Conservation (phyloP, 2,329 filamentous ascomycete genomes). For the Fusarium sp. region DNA sequence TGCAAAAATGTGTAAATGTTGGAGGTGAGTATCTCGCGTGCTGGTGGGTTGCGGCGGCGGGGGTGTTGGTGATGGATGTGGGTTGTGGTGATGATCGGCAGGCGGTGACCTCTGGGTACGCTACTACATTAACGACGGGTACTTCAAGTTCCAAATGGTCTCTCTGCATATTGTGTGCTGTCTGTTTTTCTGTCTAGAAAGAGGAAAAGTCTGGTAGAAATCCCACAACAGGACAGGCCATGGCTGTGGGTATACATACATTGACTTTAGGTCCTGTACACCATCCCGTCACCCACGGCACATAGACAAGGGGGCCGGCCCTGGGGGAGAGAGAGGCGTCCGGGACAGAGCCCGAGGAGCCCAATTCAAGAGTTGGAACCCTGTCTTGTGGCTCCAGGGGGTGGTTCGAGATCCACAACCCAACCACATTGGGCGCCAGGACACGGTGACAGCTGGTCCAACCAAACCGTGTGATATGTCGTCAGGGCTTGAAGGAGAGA, state of each 20-base stretch:
- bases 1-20: neutral
- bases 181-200: neutral
- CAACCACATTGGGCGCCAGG: slow-evolving; percentile 38
- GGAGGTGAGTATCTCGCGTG: slow-evolving; percentile 16
- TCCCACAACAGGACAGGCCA: slow-evolving; percentile 11
- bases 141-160: slow-evolving; percentile 11
- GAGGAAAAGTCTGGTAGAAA: slow-evolving; percentile 17
- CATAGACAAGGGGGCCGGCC: neutral
- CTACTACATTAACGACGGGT: slow-evolving; percentile 30
- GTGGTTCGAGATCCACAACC: slow-evolving; percentile 45
- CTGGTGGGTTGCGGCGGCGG: slow-evolving; percentile 21
- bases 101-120: slow-evolving; percentile 27
- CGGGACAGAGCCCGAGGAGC: slow-evolving; percentile 38
- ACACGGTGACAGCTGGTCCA: slow-evolving; percentile 32
- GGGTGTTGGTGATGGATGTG: slow-evolving; percentile 10
- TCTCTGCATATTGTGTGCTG: slow-evolving; percentile 21
- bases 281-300: neutral
- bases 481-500: slow-evolving; percentile 1
- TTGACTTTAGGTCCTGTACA: slow-evolving; percentile 15
- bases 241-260: slow-evolving; percentile 28
- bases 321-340: slow-evolving; percentile 2
- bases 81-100: slow-evolving; percentile 31
- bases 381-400: slow-evolving; percentile 30
- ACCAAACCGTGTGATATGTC: slow-evolving; percentile 30
- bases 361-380: slow-evolving; percentile 41